Conservation (phyloP, 192 early-diverging fungal species). For the Podila epigama region DNA sequence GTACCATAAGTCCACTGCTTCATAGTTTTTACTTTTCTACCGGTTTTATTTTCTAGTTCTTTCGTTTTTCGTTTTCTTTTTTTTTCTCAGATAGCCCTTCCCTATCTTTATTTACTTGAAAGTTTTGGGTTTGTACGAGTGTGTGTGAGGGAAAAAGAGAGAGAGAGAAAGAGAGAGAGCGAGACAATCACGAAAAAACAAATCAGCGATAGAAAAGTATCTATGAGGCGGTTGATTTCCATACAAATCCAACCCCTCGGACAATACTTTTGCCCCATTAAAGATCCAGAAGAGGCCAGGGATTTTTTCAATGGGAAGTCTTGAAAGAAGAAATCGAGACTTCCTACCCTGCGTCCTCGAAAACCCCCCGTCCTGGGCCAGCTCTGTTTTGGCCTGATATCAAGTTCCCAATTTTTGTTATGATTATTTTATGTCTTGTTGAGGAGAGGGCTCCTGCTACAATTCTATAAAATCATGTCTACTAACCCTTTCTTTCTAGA, state of each 20-base stretch:
- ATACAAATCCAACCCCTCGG: conserved; percentile 15
- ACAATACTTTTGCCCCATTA: conserved; percentile 10
- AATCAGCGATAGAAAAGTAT: background rate
- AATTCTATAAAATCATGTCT: conserved; percentile 11
- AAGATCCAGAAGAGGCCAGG: conserved; percentile 37
- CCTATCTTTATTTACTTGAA: conserved; percentile 2
- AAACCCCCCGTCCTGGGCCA: conserved; percentile 46
- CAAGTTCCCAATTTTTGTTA: conserved; percentile 23
- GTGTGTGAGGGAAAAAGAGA: background rate
- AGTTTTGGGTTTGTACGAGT: background rate
- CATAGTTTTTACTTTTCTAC: no score
- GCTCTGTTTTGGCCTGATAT: conserved; percentile 50
- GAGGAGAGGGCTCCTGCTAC: conserved; percentile 51
- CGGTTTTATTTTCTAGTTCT: background rate
- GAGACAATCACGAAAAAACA: no score
- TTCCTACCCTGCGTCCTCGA: conserved; percentile 12
- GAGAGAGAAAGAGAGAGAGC: conserved; percentile 15
- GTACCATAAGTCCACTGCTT: no score
- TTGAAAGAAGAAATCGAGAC: conserved; percentile 39
- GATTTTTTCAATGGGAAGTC: conserved; percentile 6
- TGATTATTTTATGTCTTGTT: conserved; percentile 44
- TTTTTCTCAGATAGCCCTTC: background rate
- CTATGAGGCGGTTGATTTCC: background rate
- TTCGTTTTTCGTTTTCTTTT: conserved; percentile 14
- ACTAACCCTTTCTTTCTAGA: no score